phyloP scores from a whole-genome alignment of 805 yeast species.

The Candida chauliodis region DNA sequence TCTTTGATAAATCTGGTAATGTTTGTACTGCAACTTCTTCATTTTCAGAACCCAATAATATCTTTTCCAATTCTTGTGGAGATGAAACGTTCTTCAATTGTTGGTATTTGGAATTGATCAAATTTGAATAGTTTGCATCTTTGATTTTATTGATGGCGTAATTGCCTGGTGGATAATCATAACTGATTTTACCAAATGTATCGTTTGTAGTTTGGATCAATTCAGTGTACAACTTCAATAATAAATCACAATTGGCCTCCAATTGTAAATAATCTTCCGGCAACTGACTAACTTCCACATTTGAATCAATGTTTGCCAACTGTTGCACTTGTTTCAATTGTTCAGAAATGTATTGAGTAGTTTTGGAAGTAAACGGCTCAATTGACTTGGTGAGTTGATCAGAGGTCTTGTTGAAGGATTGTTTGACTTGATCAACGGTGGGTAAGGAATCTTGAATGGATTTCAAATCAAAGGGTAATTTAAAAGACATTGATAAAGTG shows the following conservation, averaged over 20 bases:
- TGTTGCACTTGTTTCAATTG: slow-evolving; percentile 54
- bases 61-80: slow-evolving; percentile 63
- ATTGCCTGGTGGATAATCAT: slow-evolving; percentile 75
- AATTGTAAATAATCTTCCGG: slow-evolving; percentile 69
- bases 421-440: slow-evolving; percentile 36
- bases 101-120: slow-evolving; percentile 51
- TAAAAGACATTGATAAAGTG: slow-evolving; percentile 29
- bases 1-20: slow-evolving; percentile 52
- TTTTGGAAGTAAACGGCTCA: slow-evolving; percentile 57
- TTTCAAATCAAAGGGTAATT: slow-evolving; percentile 37
- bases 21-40: slow-evolving; percentile 29
- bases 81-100: slow-evolving; percentile 62
- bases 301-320: slow-evolving; percentile 29
- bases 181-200: slow-evolving; percentile 70
- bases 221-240: slow-evolving; percentile 57
- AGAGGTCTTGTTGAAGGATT: slow-evolving; percentile 36
- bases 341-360: slow-evolving; percentile 57
- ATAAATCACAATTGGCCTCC: slow-evolving; percentile 64
- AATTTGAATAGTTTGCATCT: slow-evolving; percentile 63
- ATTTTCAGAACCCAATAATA: slow-evolving; percentile 36
- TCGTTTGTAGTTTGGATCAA: slow-evolving; percentile 39
- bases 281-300: slow-evolving; percentile 65
- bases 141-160: slow-evolving; percentile 48
- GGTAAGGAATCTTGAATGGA: slow-evolving; percentile 41
- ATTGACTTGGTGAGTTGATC: slow-evolving; percentile 42